phyloP scores from a whole-genome alignment of 805 yeast species.

The Candida awuae region DNA sequence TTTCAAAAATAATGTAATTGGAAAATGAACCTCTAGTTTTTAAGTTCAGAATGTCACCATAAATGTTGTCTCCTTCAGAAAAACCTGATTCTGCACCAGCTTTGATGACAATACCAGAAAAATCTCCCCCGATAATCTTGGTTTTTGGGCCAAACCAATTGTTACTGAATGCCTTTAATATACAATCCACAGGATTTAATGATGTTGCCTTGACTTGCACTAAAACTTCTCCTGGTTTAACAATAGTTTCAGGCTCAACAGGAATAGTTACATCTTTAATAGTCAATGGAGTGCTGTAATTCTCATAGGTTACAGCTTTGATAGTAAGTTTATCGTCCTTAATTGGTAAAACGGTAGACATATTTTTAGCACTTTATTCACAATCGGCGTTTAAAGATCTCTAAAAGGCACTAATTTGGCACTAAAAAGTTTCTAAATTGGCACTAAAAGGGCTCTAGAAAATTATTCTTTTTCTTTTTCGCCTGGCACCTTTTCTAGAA shows the following conservation, averaged over 20 bases:
- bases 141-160: constrained; percentile 3
- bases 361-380: no score
- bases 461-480: no score
- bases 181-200: constrained; percentile 16
- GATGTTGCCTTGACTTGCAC: constrained; percentile 13
- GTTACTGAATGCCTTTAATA: constrained; percentile 7
- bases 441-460: no score
- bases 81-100: constrained; percentile 14
- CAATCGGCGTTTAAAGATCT: no score
- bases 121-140: constrained; percentile 17
- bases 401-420: no score
- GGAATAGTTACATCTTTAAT: constrained; percentile 10
- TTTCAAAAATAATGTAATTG: constrained; percentile 36
- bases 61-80: constrained; percentile 17
- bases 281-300: constrained; percentile 9
- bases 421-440: no score
- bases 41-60: constrained; percentile 7
- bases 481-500: no score
- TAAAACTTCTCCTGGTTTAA: constrained; percentile 11
- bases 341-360: constrained; percentile 2
- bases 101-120: constrained; percentile 15
- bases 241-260: constrained; percentile 1
- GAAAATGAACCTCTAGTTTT: constrained; percentile 32
- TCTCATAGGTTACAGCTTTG: constrained; percentile 14
- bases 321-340: constrained; percentile 8